phyloP scores from a whole-genome alignment of 805 yeast genomes.

The Babjeviella inositovora region DNA sequence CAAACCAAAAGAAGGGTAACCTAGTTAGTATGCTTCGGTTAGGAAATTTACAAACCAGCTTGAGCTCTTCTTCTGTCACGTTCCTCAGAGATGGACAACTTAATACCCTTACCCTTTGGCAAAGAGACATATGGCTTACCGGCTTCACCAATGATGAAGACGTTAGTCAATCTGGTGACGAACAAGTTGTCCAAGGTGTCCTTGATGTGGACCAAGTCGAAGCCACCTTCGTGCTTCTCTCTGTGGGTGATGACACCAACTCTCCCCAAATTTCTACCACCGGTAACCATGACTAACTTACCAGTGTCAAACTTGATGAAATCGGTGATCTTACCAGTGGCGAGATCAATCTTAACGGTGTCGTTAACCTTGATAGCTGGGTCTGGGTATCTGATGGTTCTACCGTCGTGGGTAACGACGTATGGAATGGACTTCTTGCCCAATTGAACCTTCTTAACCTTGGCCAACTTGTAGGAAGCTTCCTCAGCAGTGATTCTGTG shows the following conservation, averaged over 20 bases:
- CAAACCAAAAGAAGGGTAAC: slow-evolving; percentile 1
- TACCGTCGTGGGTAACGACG: slow-evolving; percentile 99
- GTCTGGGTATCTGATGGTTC: slow-evolving; percentile 99
- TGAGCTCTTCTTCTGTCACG: slow-evolving; percentile 96
- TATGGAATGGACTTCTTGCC: slow-evolving; percentile 98
- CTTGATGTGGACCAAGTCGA: slow-evolving; percentile 94
- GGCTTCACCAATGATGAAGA: slow-evolving; percentile 90
- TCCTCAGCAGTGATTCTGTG: slow-evolving; percentile 99
- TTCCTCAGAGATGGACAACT: slow-evolving; percentile 91
- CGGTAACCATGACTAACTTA: slow-evolving; percentile 82
- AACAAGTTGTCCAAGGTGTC: slow-evolving; percentile 88
- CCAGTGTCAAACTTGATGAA: slow-evolving; percentile 89
- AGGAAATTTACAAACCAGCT: slow-evolving; percentile 29
- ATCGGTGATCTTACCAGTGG: slow-evolving; percentile 85
- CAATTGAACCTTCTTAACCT: slow-evolving; percentile 94
- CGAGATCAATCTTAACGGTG: slow-evolving; percentile 93
- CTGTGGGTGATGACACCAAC: slow-evolving; percentile 92
- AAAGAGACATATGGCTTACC: slow-evolving; percentile 87
- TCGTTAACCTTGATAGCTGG: slow-evolving; percentile 95
- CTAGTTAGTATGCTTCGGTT: slow-evolving; percentile 1
- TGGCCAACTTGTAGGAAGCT: slow-evolving; percentile 95
- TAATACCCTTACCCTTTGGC: slow-evolving; percentile 99
- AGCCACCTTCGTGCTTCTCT: slow-evolving; percentile 97
- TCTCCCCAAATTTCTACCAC: slow-evolving; percentile 98
- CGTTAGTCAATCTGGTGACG: slow-evolving; percentile 89